Conservation (phyloP, 2,329 filamentous ascomycete genomes). For the Penicillium sp. region DNA sequence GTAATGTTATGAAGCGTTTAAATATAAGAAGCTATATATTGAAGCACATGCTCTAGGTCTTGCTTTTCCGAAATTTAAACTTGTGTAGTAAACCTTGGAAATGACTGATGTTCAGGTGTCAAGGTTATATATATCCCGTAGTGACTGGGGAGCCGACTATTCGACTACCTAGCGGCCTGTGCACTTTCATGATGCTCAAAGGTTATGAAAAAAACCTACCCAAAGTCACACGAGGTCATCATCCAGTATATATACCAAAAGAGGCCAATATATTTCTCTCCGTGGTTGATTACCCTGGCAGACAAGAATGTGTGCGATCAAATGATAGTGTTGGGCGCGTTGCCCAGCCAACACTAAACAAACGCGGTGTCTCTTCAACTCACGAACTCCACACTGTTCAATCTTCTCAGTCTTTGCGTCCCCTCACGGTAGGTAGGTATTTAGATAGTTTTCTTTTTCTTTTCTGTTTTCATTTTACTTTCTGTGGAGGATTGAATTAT, state of each 20-base stretch:
- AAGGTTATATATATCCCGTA: no score
- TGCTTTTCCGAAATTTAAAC: no score
- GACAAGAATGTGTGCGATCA: not conserved
- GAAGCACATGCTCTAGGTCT: no score
- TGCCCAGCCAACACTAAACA: constrained; percentile 21
- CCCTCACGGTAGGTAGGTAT: constrained; percentile 21
- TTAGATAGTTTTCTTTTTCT: constrained; percentile 13
- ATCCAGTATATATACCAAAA: no score
- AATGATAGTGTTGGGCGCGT: not conserved
- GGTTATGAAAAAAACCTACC: not conserved
- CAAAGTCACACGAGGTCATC: not conserved
- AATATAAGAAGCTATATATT: no score
- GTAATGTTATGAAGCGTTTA: no score
- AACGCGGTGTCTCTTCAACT: constrained; percentile 1
- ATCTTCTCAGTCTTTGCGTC: constrained; percentile 10
- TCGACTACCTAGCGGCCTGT: not conserved
- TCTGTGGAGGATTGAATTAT: constrained; percentile 1
- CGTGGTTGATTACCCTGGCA: not conserved
- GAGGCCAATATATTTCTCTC: not conserved
- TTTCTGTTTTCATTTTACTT: constrained; percentile 11
- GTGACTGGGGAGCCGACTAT: not conserved
- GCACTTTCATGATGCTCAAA: not conserved
- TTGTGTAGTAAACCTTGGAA: no score
- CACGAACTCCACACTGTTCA: constrained; percentile 13
- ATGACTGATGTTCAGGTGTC: no score